Conservation (phyloP, 1,139 yeast genomes). For the Groenewaldozyma sp. region DNA sequence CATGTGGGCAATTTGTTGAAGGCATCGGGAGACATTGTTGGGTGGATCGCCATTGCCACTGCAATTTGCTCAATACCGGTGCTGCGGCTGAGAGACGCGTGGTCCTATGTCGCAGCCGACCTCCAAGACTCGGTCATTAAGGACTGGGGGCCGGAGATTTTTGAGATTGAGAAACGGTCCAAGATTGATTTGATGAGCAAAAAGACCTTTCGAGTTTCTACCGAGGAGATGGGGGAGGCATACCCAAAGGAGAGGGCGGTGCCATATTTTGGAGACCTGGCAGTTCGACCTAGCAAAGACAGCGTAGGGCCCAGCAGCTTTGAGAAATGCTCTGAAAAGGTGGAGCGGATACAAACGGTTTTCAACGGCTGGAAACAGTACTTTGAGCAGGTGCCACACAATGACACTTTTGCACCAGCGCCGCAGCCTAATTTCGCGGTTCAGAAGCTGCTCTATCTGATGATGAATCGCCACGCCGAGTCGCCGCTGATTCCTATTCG, state of each 20-base stretch:
- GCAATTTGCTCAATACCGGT: slow-evolving; percentile 77
- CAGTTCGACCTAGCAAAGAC: slow-evolving; percentile 27
- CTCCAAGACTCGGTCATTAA: slow-evolving; percentile 55
- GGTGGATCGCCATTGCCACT: slow-evolving; percentile 89
- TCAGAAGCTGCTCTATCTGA: slow-evolving; percentile 29
- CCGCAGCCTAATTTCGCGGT: slow-evolving; percentile 27
- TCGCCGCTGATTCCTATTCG: slow-evolving; percentile 15
- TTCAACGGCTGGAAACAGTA: slow-evolving; percentile 78
- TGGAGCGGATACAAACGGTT: slow-evolving; percentile 62
- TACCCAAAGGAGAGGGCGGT: slow-evolving; percentile 73
- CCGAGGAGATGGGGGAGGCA: slow-evolving; percentile 74
- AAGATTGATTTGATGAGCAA: slow-evolving; percentile 42
- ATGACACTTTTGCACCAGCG: slow-evolving; percentile 26
- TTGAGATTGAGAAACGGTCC: slow-evolving; percentile 74
- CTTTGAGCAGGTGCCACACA: slow-evolving; percentile 35
- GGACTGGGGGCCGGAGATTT: slow-evolving; percentile 92
- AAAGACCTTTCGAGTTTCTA: slow-evolving; percentile 66
- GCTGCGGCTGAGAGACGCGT: slow-evolving; percentile 59
- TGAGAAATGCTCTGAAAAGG: slow-evolving; percentile 53
- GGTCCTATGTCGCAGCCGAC: slow-evolving; percentile 64
- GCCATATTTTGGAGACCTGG: slow-evolving; percentile 85
- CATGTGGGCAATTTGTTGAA: slow-evolving; percentile 72
- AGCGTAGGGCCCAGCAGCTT: slow-evolving; percentile 34
- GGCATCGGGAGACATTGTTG: slow-evolving; percentile 82
- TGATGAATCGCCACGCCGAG: slow-evolving; percentile 27